Evolutionary conservation across 768 basidiomycete species (phyloP).

Genomic region (Lactarius evosmus): DNA sequence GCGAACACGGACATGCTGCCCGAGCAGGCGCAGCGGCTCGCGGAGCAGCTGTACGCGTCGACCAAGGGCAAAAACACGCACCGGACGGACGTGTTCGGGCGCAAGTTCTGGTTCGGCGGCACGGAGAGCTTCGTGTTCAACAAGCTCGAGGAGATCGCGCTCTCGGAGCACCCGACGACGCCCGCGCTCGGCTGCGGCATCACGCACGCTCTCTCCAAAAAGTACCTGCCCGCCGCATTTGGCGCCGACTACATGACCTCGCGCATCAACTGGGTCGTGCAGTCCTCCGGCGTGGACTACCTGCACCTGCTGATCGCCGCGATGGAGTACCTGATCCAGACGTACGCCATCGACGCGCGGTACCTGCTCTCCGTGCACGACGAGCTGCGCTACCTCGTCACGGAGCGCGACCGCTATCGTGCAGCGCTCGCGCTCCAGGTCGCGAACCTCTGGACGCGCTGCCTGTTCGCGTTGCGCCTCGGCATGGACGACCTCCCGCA

Average conservation of each 20-base stretch:
- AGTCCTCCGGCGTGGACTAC: constrained; percentile 97
- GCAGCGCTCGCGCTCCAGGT: constrained; percentile 90
- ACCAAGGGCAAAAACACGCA: constrained; percentile 93
- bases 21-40: constrained; percentile 74
- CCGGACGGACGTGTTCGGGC: constrained; percentile 64
- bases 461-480: constrained; percentile 85
- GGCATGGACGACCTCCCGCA: constrained; percentile 96
- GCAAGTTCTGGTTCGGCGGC: constrained; percentile 95
- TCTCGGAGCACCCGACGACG: constrained; percentile 81
- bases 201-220: constrained; percentile 88
- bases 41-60: constrained; percentile 81
- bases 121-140: constrained; percentile 97
- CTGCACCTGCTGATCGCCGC: constrained; percentile 93
- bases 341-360: constrained; percentile 82
- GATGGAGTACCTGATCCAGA: constrained; percentile 82
- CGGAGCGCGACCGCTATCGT: constrained; percentile 87
- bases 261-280: constrained; percentile 98
- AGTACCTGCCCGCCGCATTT: constrained; percentile 76
- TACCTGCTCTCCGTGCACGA: constrained; percentile 98
- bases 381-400: constrained; percentile 90
- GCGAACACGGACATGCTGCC: constrained; percentile 75
- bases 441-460: constrained; percentile 93
- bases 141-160: constrained; percentile 92
- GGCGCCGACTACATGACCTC: constrained; percentile 91
- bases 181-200: constrained; percentile 94